Base-by-base conservation (phyloP, 345 rosid species). In the Melaleuca alternifolia region DNA sequence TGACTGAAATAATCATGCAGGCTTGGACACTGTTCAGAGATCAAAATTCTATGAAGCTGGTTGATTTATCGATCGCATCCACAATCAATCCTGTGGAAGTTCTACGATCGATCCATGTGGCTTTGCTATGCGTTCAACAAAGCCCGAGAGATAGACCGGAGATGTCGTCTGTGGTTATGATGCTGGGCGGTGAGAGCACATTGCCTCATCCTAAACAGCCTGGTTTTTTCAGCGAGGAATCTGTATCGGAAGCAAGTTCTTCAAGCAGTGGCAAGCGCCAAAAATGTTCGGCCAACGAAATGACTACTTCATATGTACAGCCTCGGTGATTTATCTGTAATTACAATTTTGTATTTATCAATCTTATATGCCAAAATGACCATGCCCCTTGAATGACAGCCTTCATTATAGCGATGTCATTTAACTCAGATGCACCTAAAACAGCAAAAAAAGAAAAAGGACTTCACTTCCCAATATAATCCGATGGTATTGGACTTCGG, bases 101-200 rank as follows among this genome's bases (percentile, higher is more conserved):
- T n/a, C 54, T 57, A 24, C 59, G 88, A 61, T 57, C 88, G 21
- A 86, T 86, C 85, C 88, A 86, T 51, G 51, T 86, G 77, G 82
- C 88, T 24, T 37, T 82, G 84, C 20, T 86, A 15, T 82, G 88
- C 15, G 46, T 86, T 62, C 88, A 86, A 54, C 82, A 50, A 20
- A 59, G 44, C 59, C 85, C 88, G 0, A 82, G 37, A 26, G 85
- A 86, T 33, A 82, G 88, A 10, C 88, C 88, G 7, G 88, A 86
- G 77, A 86, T 86, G 79, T 61, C 85, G 0, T 37, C 85, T 3
- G 88, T 86, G 46, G 84, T 86, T 14, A 86, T 59, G 88, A 86
- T 81, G 88, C 0, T 82, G 77, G 56, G 85, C 54, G 51, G 88
- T 41, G 85, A 86, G 46, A 82, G 33, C 44, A 8, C n/a, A 16